Evolutionary conservation across 306 rosid genomes (phyloP), one percentile per base, ranked within the genome.

Genomic region (Trifolium pratense): DNA sequence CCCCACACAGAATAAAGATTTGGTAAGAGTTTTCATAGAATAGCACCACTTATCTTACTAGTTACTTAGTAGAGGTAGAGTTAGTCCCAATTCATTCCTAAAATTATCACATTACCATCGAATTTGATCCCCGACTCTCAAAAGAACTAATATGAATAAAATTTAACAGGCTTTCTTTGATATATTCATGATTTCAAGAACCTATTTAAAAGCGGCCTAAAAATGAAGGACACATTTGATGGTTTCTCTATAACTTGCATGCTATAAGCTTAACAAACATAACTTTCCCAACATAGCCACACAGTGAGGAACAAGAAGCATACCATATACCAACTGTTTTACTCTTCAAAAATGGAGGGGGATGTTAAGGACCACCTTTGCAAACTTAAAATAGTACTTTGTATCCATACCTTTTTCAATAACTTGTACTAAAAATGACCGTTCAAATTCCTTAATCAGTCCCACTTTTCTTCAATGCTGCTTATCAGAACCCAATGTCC

Each of bases 251-350:
- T 36, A 42, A 42, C 11, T 87, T 13, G 80, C 58, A 3, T 88
- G 95, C 83, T 87, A 20, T 81, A 86, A 88, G 90, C 83, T 92
- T 42, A 92, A 88, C 82, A 92, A 92, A 0, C 93, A 92, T 69
- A 82, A 80, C n/a, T 70, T 87, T 78, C 97, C 97, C 9, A 85
- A 74, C 84, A 84, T 73, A 48, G 89, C 97, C 36, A 82, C 93
- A 1, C 73, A 86, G 55, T 87, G 89, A 31, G 96, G 93, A 25
- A 89, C 90, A 66, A 85, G 98, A 77, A 90, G 96, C 88, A 93
- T 93, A 64, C 97, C 97, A 90, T 89, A 9, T 93, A 64, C 97
- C 98, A 16, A 90, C 98, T 1, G 93, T 93, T 75, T 87, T 90
- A 9, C 80, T 90, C 81, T 93, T 93, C 90, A 93, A 87, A 73